phyloP scores from a whole-genome alignment of 2,329 filamentous ascomycete genomes.

The Rugonectria rugulosa region DNA sequence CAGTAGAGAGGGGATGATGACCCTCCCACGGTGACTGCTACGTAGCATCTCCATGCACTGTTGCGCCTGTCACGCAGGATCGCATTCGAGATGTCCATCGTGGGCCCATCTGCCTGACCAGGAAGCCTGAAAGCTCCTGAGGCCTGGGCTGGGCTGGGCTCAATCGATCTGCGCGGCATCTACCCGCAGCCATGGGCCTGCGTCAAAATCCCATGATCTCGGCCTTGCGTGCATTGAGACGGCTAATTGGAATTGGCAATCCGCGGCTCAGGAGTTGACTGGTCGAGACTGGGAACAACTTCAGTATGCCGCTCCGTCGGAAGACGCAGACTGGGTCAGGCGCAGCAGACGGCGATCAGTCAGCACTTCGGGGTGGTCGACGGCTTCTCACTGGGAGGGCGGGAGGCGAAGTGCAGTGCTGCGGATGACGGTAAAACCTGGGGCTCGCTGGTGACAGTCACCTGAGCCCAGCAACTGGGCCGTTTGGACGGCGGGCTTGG shows the following conservation, averaged over 20 bases:
- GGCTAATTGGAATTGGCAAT: slow-evolving; percentile 17
- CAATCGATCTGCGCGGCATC: slow-evolving; percentile 37
- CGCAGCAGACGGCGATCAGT: slow-evolving; percentile 35
- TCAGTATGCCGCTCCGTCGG: slow-evolving; percentile 24
- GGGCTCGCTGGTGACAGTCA: slow-evolving; percentile 35
- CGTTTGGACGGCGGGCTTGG: slow-evolving; percentile 24
- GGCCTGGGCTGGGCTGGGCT: slow-evolving; percentile 22
- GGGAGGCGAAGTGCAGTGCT: slow-evolving; percentile 39
- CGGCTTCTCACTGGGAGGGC: slow-evolving; percentile 29
- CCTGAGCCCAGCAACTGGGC: slow-evolving; percentile 28
- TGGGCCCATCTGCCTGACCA: slow-evolving; percentile 30
- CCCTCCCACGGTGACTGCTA: slow-evolving; percentile 16
- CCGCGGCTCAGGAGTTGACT: slow-evolving; percentile 19
- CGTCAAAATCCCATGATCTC: slow-evolving; percentile 29
- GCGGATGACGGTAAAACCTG: slow-evolving; percentile 38
- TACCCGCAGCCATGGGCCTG: slow-evolving; percentile 31
- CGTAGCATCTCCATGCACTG: slow-evolving; percentile 17
- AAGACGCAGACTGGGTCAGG: slow-evolving; percentile 31
- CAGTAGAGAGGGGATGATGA: slow-evolving; percentile 15
- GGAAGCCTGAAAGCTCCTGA: slow-evolving; percentile 12
- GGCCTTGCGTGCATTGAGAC: slow-evolving; percentile 26
- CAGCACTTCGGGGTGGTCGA: slow-evolving; percentile 30
- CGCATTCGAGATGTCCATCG: slow-evolving; percentile 21
- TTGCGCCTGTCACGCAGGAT: slow-evolving; percentile 14
- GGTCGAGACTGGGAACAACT: slow-evolving; percentile 6